Percentiles rank a stretch among this genome's conserved stretches.
phyloP scores from a whole-genome alignment of 352 stramenopile genomes.

The Phytopythium oedochilum region DNA sequence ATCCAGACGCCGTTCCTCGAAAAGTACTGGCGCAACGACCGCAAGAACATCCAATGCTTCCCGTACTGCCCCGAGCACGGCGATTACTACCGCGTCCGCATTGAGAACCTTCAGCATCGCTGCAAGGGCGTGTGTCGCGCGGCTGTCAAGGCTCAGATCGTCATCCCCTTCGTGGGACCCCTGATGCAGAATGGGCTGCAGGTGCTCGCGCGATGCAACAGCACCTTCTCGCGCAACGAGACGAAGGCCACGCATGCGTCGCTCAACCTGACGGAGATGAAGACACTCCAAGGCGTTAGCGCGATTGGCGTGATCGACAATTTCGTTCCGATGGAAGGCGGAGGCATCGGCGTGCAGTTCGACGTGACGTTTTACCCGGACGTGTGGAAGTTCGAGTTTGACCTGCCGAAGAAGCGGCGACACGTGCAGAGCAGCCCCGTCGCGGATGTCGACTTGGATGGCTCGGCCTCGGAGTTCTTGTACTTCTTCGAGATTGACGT shows the following conservation, averaged over 20 bases:
- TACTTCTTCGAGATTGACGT: constrained; percentile 88
- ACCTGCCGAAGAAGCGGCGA: constrained; percentile 83
- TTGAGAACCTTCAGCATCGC: constrained; percentile 78
- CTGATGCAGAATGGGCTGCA: constrained; percentile 35
- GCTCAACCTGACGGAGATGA: constrained; percentile 57
- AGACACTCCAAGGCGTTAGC: constrained; percentile 63
- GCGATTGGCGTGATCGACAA: constrained; percentile 58
- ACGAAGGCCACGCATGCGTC: constrained; percentile 40
- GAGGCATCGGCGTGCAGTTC: constrained; percentile 47
- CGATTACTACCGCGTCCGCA: constrained; percentile 87
- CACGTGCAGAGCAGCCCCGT: constrained; percentile 34
- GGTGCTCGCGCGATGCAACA: constrained; percentile 79
- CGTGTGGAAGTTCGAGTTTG: constrained; percentile 89
- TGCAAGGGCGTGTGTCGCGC: constrained; percentile 84
- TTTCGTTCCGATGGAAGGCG: constrained; percentile 28
- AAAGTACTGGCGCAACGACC: constrained; percentile 91
- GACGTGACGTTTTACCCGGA: constrained; percentile 84
- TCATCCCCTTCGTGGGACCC: constrained; percentile 35
- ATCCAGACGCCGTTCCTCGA: constrained; percentile 82
- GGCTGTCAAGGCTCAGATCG: constrained; percentile 67
- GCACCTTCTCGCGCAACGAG: constrained; percentile 70
- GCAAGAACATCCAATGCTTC: constrained; percentile 92
- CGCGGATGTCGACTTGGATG: constrained; percentile 28
- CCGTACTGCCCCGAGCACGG: constrained; percentile 86
- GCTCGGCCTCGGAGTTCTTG: constrained; percentile 54